Percentiles rank a stretch among this genome's conserved stretches.
phyloP scores from a whole-genome alignment of 176 grass and related monocot species.

The Aegilops umbellulata region DNA sequence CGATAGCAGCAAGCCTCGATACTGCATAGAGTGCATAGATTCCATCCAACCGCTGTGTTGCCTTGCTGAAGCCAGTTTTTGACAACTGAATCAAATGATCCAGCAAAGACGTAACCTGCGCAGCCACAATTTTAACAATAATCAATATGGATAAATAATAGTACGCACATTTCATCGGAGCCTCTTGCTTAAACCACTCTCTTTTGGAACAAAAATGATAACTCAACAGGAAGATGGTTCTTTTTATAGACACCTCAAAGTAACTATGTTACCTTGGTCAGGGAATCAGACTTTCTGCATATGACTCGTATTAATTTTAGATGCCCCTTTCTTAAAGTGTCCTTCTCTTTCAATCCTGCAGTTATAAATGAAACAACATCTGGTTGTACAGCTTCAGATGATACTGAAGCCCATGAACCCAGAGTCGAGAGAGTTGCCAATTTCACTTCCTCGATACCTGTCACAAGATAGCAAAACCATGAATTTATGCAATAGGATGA shows the following conservation, averaged over 20 bases:
- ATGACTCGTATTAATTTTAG: conserved; percentile 71
- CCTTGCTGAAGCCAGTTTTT: conserved; percentile 87
- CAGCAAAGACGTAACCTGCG: conserved; percentile 67
- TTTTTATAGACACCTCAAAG: conserved; percentile 18
- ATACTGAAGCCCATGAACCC: conserved; percentile 67
- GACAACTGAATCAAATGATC: conserved; percentile 80
- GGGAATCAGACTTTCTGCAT: conserved; percentile 81
- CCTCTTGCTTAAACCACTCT: conserved; percentile 6
- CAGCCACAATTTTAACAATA: conserved; percentile 27
- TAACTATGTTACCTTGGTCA: conserved; percentile 56
- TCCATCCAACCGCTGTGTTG: conserved; percentile 90
- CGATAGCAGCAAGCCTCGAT: conserved; percentile 74
- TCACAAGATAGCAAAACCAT: conserved; percentile 37
- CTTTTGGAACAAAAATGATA: neutral
- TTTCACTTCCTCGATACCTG: conserved; percentile 97
- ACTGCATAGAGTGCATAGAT: conserved; percentile 86
- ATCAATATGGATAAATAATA: conserved; percentile 20
- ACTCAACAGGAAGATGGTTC: conserved; percentile 8
- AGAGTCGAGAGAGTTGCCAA: conserved; percentile 70
- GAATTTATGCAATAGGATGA: neutral
- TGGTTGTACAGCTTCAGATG: conserved; percentile 67
- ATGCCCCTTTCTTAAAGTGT: conserved; percentile 86
- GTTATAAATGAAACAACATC: conserved; percentile 79
- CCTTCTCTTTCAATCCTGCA: conserved; percentile 87
- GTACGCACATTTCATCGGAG: neutral